Base-by-base conservation (phyloP, 306 rosid species). In the Fagus sylvatica region DNA sequence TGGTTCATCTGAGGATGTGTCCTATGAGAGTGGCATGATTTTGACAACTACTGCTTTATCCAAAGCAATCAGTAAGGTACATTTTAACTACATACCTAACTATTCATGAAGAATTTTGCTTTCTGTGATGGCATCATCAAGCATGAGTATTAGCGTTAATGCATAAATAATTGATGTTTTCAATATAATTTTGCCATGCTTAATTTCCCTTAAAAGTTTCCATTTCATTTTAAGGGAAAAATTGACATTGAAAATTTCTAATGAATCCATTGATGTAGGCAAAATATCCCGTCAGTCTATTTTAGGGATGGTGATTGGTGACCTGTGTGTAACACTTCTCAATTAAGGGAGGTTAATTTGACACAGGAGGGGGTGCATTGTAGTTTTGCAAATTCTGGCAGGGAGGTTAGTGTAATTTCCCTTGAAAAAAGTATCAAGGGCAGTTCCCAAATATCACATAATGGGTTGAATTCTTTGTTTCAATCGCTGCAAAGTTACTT, bases 11-110 rank as follows among this genome's bases (percentile, higher is more conserved):
- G 99, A 95, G 86, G 98, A 95, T 59, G 81, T 84, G 41, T 86
- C 91, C 34, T 84, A 72, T 65, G 99, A 89, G 85, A 87, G 83
- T 74, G 90, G 88, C 88, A 93, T 95, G 99, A 70, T 79, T 81
- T 81, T 95, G 92, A 85, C 97, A 53, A 91, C 96, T 74, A 87
- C 89, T 12, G 93, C 96, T 82, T 85, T 95, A 76, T 91, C 99
- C 83, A 92, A 91, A 85, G 88, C 97, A 76, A 82, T 95, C 32
- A 81, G 79, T 83, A 90, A 91, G 97, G 99, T 95, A 73, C 65
- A 37, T 78, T 71, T 74, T 71, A 59, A 75, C 46, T 74, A 34
- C 43, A 73, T 33, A 22, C 28, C 28, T 22, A 22, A 22, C 28
- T 22, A 22, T 56, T 56, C 64, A 6, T 57, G 15, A 57, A 57